These are phyloP conservation scores for Eleusine indica DNA, from an alignment of 176 grass and related monocot genomes.

Conservation along the genomic window DNA sequence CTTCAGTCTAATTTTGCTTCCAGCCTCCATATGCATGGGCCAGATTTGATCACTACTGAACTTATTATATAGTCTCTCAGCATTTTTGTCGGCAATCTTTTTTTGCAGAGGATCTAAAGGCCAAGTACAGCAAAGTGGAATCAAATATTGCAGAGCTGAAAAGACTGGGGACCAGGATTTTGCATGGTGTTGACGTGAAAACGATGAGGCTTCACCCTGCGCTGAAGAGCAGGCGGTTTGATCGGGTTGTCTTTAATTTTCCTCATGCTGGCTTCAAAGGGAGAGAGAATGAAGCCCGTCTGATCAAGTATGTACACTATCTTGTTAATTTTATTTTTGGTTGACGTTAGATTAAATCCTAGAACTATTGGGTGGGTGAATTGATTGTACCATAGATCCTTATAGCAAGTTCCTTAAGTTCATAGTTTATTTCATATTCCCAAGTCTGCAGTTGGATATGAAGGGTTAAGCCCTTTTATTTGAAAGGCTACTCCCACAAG, in stretches of 20 bases:
- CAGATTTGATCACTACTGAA: background rate
- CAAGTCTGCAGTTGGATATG: background rate
- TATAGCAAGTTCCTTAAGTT: background rate
- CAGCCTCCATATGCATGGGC: background rate
- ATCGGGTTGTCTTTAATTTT: conserved; percentile 73
- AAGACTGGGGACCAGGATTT: conserved; percentile 31
- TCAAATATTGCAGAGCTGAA: conserved; percentile 46
- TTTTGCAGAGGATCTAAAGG: conserved; percentile 28
- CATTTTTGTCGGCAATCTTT: background rate
- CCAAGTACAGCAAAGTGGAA: conserved; percentile 53
- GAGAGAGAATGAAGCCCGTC: conserved; percentile 20
- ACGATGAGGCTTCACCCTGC: conserved; percentile 50
- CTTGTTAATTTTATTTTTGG: background rate
- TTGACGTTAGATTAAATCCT: conserved; percentile 11
- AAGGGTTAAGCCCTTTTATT: background rate
- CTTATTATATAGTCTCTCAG: conserved; percentile 19
- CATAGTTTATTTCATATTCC: background rate
- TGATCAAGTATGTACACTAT: conserved; percentile 61
- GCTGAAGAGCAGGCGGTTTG: conserved; percentile 52
- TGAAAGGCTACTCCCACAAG: background rate
- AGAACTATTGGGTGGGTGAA: background rate
- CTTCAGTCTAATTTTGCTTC: too few species aligned
- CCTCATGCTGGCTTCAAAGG: conserved; percentile 75
- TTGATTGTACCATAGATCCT: background rate
- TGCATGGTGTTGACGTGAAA: conserved; percentile 49